phyloP scores from a whole-genome alignment of 768 basidiomycete genomes.

The Lentinula sp. region DNA sequence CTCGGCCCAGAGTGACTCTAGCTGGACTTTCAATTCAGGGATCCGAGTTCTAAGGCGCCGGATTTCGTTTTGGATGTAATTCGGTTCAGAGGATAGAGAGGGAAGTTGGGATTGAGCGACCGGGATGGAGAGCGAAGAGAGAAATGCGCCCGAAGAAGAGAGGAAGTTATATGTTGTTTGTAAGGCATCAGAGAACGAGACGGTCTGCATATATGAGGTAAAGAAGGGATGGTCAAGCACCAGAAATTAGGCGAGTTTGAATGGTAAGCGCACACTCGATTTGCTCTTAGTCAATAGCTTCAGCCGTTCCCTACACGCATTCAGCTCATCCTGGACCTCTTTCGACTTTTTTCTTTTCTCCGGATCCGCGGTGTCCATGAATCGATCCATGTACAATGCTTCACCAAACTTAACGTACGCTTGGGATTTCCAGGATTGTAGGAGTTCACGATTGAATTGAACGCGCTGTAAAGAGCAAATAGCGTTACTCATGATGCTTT shows the following conservation, averaged over 20 bases:
- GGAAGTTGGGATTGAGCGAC: conserved; percentile 20
- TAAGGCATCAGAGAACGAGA: conserved; percentile 52
- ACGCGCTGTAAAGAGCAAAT: conserved; percentile 52
- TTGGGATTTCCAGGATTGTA: conserved; percentile 93
- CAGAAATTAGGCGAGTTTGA: not conserved
- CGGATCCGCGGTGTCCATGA: conserved; percentile 69
- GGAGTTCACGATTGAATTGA: conserved; percentile 89
- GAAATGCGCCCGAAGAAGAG: conserved; percentile 33
- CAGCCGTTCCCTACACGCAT: conserved; percentile 57
- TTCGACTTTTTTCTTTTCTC: conserved; percentile 69
- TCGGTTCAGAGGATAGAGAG: conserved; percentile 45
- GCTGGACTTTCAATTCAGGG: conserved; percentile 51
- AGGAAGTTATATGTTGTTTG: conserved; percentile 54
- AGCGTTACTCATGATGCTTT: not conserved
- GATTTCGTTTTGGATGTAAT: conserved; percentile 48
- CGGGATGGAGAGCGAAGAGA: conserved; percentile 52
- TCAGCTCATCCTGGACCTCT: conserved; percentile 61
- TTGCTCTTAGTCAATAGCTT: conserved; percentile 66
- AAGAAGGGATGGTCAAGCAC: not conserved
- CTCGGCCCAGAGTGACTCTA: conserved; percentile 74
- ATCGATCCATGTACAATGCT: conserved; percentile 87
- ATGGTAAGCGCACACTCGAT: conserved; percentile 30
- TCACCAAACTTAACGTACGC: conserved; percentile 90
- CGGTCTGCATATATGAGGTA: conserved; percentile 36
- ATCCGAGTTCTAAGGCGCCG: conserved; percentile 45